A percentile compares a stretch with the other conserved stretches of the same genome.
Evolutionary conservation across 345 rosid species (phyloP).

Genomic region (Hibiscus tridactylites): DNA sequence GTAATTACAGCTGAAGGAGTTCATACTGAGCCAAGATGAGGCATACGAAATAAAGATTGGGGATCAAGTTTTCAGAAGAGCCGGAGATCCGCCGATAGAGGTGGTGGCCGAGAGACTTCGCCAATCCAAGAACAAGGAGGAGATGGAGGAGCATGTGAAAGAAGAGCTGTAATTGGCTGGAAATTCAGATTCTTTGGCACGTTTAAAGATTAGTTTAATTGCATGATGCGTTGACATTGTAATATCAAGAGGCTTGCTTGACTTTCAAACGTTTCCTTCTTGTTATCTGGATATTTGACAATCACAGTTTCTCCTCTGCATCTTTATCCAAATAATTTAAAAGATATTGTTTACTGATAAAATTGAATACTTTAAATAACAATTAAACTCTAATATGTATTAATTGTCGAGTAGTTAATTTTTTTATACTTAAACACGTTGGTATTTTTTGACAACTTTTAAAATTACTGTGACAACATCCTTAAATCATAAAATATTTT

Average conservation of each 20-base stretch:
- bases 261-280: background rate
- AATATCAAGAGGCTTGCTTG: background rate
- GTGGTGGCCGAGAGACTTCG: slow-evolving; percentile 38
- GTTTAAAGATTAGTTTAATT: background rate
- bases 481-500: too few relatives aligned
- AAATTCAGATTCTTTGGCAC: background rate
- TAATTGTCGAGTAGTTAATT: too few relatives aligned
- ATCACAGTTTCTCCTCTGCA: background rate
- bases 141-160: slow-evolving; percentile 20
- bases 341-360: too few relatives aligned
- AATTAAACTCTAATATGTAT: too few relatives aligned
- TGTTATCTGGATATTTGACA: background rate
- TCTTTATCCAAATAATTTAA: background rate
- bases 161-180: slow-evolving; percentile 48
- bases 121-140: slow-evolving; percentile 16
- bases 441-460: too few relatives aligned
- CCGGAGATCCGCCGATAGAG: slow-evolving; percentile 85
- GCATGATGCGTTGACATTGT: background rate
- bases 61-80: slow-evolving; percentile 58
- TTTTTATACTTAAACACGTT: too few relatives aligned
- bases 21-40: slow-evolving; percentile 58
- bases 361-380: too few relatives aligned
- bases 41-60: slow-evolving; percentile 85
- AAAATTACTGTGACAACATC: too few relatives aligned
- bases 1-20: slow-evolving; percentile 63